Evolutionary conservation across 371 early-diverging fungal genomes (phyloP).

Genomic region (Lichtheimia ornata): DNA sequence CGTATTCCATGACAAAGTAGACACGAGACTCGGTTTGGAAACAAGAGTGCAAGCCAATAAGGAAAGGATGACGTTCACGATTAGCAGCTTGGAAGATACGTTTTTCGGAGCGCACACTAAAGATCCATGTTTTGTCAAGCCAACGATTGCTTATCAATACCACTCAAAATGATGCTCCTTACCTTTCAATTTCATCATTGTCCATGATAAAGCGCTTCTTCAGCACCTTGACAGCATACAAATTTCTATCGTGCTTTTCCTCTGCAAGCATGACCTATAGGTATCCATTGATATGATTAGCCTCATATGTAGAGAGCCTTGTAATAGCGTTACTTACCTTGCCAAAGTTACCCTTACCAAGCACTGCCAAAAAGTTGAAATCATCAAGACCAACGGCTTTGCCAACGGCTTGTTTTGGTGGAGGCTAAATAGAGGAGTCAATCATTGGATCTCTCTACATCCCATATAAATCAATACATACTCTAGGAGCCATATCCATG

Average conservation of each 20-base stretch:
- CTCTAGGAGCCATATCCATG: slow-evolving; percentile 18
- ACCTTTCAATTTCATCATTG: slow-evolving; percentile 90
- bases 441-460: background rate
- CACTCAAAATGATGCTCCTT: slow-evolving; percentile 3
- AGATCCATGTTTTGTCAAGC: background rate
- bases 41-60: slow-evolving; percentile 93
- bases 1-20: slow-evolving; percentile 99
- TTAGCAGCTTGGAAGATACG: slow-evolving; percentile 91
- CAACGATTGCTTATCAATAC: background rate
- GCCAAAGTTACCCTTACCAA: slow-evolving; percentile 98
- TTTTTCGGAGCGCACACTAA: slow-evolving; percentile 89
- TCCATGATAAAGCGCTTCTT: slow-evolving; percentile 96
- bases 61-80: slow-evolving; percentile 93
- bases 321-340: slow-evolving; percentile 59
- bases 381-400: slow-evolving; percentile 65
- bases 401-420: slow-evolving; percentile 17
- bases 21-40: slow-evolving; percentile 95
- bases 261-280: slow-evolving; percentile 92
- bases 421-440: slow-evolving; percentile 10
- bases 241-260: slow-evolving; percentile 77
- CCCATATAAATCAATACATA: background rate
- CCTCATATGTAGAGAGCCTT: background rate
- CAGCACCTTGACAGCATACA: slow-evolving; percentile 97
- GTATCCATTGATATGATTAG: background rate
- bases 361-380: slow-evolving; percentile 90